These are phyloP conservation scores for Fusarium abutilonis DNA, from an alignment of 2,329 filamentous ascomycete species.

Conservation along the genomic window DNA sequence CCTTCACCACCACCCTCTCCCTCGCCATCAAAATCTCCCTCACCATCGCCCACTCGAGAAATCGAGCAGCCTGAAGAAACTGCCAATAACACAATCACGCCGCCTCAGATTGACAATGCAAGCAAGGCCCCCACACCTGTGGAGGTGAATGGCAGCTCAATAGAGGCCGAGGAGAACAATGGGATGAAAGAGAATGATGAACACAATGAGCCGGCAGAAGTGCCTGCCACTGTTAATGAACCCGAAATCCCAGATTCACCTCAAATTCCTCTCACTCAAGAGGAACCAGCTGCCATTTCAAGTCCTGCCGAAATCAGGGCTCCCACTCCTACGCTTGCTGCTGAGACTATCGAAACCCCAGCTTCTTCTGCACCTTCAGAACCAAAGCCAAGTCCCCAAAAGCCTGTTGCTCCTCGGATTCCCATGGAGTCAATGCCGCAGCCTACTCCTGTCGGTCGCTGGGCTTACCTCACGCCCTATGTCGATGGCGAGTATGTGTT, in stretches of 20 bases:
- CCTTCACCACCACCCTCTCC: slow-evolving; percentile 7
- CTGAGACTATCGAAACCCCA: slow-evolving; percentile 31
- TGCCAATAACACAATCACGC: neutral
- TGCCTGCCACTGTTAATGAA: slow-evolving; percentile 5
- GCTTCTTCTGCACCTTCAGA: slow-evolving; percentile 37
- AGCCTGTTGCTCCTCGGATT: slow-evolving; percentile 22
- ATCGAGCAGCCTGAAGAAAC: slow-evolving; percentile 10
- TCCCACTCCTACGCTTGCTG: slow-evolving; percentile 26
- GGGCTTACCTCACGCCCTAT: slow-evolving; percentile 55
- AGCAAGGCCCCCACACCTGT: slow-evolving; percentile 1
- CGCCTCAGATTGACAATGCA: slow-evolving; percentile 9
- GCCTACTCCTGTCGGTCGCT: slow-evolving; percentile 48
- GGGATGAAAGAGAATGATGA: slow-evolving; percentile 14
- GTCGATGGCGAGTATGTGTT: slow-evolving; percentile 52
- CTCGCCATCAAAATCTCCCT: slow-evolving; percentile 9
- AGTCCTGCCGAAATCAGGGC: slow-evolving; percentile 35
- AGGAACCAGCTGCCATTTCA: slow-evolving; percentile 25
- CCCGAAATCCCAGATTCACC: slow-evolving; percentile 20
- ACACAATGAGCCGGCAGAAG: slow-evolving; percentile 11
- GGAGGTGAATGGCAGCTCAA: slow-evolving; percentile 12
- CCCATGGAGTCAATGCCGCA: slow-evolving; percentile 42
- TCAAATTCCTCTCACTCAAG: slow-evolving; percentile 18
- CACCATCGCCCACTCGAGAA: slow-evolving; percentile 11
- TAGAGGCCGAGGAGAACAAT: slow-evolving; percentile 14
- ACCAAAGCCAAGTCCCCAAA: slow-evolving; percentile 38